Percentiles rank a stretch among this genome's conserved stretches.
Conservation (phyloP, 805 yeast species). For the Cyberlindnera japonica region DNA sequence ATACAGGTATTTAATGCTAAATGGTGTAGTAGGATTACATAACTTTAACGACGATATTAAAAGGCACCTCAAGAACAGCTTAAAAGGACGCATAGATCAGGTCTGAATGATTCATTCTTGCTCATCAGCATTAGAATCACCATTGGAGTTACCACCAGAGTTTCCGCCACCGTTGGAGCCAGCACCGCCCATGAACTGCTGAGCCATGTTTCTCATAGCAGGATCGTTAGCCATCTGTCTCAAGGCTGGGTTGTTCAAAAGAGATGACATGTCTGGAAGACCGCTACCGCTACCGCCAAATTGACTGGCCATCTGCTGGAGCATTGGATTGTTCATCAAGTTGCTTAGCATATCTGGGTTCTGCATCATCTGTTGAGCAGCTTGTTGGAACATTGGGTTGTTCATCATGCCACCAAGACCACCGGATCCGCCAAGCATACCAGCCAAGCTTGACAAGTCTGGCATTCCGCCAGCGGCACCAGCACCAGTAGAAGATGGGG, state of each 20-base stretch:
- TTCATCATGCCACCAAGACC: constrained; percentile 61
- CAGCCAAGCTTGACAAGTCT: constrained; percentile 26
- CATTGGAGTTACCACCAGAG: neutral
- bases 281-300: constrained; percentile 21
- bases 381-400: constrained; percentile 90
- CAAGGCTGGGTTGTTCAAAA: constrained; percentile 80
- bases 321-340: constrained; percentile 75
- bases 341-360: constrained; percentile 74
- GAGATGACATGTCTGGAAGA: constrained; percentile 56
- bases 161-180: neutral
- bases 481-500: constrained; percentile 22
- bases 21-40: constrained; percentile 16
- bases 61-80: no score
- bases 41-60: no score
- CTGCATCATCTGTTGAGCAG: constrained; percentile 84
- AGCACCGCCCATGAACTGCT: constrained; percentile 47
- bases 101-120: no score
- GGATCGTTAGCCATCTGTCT: constrained; percentile 80
- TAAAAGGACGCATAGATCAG: no score
- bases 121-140: constrained; percentile 4
- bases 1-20: constrained; percentile 6
- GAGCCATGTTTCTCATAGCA: constrained; percentile 67
- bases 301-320: constrained; percentile 43
- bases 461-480: constrained; percentile 63
- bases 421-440: neutral